Evolutionary conservation across 1,139 yeast species (phyloP), one percentile per base, ranked within the genome.

Genomic region (Kodamaea derodonti): DNA sequence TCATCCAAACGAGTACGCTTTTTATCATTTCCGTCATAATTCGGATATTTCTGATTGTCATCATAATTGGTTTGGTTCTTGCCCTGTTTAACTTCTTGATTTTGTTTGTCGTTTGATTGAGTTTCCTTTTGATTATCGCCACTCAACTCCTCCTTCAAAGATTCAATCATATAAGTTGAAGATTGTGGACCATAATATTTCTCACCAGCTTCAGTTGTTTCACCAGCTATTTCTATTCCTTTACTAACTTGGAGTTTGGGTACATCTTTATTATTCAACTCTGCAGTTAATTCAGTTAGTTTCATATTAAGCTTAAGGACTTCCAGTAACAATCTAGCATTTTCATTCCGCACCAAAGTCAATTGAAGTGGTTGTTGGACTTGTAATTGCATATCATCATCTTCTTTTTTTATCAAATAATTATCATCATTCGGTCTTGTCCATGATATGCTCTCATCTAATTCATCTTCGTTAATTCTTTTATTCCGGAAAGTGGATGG

Each of bases 141-240:
- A 11, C 26, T 30, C 18, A 32, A 33, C 41, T 30, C 52, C 45
- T 36, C 46, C 33, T 47, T 57, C 46, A 51, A 51, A 27, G 56
- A 46, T 32, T 65, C 66, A 27, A 72, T 65, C 76, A 72, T 72
- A 43, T 56, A 71, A 25, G 56, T 52, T 2, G 73, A 61, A n/a
- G 73, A 65, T 40, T 65, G 72, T 1, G 78, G 78, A 0, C 78
- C 78, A 45, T 70, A 72, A 42, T 65, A 72, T 39, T 68, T 69
- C 18, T 61, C 62, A 14, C 71, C 70, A 12, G 35, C 31, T 26
- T 46, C 51, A 10, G 44, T 40, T 9, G 49, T 45, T 31, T 45
- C 50, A 3, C 49, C 50, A 4, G 41, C 23, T 9, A 40, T 42
- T 8, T 32, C 37, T n/a, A 43, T 37, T 5, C 13, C 24, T 16